Evolutionary conservation across 495 filamentous ascomycete genomes (phyloP).

Genomic region (Neurospora hispaniola): DNA sequence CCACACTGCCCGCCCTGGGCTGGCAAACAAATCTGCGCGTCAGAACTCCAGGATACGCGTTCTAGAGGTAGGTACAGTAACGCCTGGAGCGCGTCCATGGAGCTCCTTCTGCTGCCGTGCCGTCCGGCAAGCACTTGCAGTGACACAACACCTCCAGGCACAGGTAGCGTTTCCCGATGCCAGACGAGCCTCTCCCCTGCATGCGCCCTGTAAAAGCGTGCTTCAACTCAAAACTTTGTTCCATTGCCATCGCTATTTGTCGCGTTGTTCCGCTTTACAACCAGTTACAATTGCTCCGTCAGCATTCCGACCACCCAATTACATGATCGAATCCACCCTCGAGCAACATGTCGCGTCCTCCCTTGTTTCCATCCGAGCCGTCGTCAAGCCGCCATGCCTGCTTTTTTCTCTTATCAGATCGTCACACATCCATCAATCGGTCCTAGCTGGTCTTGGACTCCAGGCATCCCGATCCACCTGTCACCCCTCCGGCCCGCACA

Average conservation of each 20-base stretch:
- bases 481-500: background rate
- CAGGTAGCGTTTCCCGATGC: background rate
- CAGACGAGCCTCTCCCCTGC: background rate
- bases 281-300: background rate
- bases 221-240: background rate
- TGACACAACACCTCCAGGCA: conserved; percentile 7
- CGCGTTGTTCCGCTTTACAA: background rate
- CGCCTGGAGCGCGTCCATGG: background rate
- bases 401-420: conserved; percentile 8
- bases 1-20: background rate
- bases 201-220: background rate
- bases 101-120: background rate
- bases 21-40: conserved; percentile 4
- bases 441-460: background rate
- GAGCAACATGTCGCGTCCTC: background rate
- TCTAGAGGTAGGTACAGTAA: background rate
- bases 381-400: background rate
- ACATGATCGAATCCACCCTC: conserved; percentile 1
- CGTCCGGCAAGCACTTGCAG: background rate
- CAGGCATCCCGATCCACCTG: background rate
- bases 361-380: background rate
- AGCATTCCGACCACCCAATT: conserved; percentile 8
- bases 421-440: background rate
- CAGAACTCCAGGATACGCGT: conserved; percentile 12
- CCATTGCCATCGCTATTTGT: background rate